Base-by-base conservation (phyloP, 176 grass and related monocot species). In the Triticum turgidum region DNA sequence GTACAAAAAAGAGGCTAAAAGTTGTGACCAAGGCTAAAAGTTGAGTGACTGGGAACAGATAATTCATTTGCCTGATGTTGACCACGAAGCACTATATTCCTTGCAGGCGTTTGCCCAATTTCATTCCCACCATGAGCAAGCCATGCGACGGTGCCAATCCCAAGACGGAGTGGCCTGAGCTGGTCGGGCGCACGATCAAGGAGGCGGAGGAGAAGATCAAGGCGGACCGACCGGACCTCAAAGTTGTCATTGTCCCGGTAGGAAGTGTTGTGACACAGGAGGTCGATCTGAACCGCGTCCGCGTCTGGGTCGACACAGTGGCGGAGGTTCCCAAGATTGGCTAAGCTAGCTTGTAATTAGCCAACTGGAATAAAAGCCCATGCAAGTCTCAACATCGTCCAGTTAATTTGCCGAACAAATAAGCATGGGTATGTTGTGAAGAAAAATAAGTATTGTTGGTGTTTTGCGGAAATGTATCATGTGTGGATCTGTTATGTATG, bases 151-250 rank as follows among this genome's bases (percentile, higher is more conserved):
- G 41, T 65, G n/a, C 15, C 4, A 88, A 82, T 65, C 15, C 15
- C 4, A 88, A 82, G 47, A 77, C 79, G 7, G 86, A 88, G 80
- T 88, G 86, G 86, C 71, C 86, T 21, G 80, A 88, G 47, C 72
- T 88, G 2, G 7, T 77, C 21, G 80, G 86, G 0, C 3, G 35
- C 0, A 88, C 71, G 1, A 88, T 88, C 44, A 59, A 88, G 62
- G 18, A 77, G 47, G 86, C 86, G 1, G 8, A 59, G 35, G 34
- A 77, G 49, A 88, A 76, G 72, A 88, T 88, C 9, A 83, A 77
- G 34, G 72, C 80, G 8, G 86, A 88, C 7, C 86, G 86, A 0
- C 86, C 86, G 34, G 80, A 88, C 18, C 62, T 88, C 24, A 22
- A 34, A 0, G 3, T 88, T 1, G 17, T 24, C 11, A 24, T 34